phyloP scores from a whole-genome alignment of 148 eudicot species.

The Fagopyrum esculentum region DNA sequence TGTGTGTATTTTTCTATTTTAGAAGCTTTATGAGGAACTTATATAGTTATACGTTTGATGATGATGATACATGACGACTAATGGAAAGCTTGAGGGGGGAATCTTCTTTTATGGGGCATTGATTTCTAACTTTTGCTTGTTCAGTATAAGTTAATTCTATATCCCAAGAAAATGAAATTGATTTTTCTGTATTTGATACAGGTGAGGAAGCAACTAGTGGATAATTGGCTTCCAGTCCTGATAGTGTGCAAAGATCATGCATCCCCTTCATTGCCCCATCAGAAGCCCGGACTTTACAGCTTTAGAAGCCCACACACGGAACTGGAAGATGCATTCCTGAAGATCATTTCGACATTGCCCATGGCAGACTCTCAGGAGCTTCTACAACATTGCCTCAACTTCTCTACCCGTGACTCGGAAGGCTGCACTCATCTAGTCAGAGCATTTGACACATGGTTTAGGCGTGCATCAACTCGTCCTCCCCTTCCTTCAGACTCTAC shows the following conservation, averaged over 20 bases:
- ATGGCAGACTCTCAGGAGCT: constrained; percentile 67
- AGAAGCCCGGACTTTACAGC: constrained; percentile 36
- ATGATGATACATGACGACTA: neutral
- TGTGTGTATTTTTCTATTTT: neutral
- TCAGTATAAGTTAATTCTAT: neutral
- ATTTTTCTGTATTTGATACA: constrained; percentile 17
- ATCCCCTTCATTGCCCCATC: constrained; percentile 38
- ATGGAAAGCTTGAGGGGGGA: neutral
- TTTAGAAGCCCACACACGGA: constrained; percentile 47
- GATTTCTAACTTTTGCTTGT: neutral
- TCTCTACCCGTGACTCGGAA: constrained; percentile 75
- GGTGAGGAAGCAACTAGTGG: constrained; percentile 85
- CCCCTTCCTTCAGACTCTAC: constrained; percentile 10
- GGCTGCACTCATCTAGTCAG: constrained; percentile 69
- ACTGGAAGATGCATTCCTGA: constrained; percentile 70
- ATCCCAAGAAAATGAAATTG: neutral
- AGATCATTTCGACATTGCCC: constrained; percentile 73
- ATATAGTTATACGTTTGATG: neutral
- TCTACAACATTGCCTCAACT: constrained; percentile 77
- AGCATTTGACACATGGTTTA: constrained; percentile 87
- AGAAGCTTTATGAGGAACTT: neutral
- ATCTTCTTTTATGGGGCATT: neutral
- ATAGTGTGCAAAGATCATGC: constrained; percentile 67
- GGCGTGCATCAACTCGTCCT: constrained; percentile 61
- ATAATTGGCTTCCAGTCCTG: constrained; percentile 88